Base-by-base conservation (phyloP, 1,284 basidiomycete genomes). In the Ceratobasidium sp. region DNA sequence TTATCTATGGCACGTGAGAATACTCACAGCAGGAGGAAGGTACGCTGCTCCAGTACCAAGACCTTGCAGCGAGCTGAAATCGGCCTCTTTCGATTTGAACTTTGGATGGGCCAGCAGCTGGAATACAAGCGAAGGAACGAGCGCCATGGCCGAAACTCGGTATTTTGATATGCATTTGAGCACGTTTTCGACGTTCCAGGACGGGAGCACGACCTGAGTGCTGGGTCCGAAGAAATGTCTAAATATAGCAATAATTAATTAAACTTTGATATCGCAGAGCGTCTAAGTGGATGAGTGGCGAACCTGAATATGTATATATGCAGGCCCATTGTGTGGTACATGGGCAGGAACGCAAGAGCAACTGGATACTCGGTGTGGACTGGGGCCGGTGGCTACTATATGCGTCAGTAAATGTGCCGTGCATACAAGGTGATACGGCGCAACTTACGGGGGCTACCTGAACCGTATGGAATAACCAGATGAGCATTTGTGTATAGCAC, bases 301-400 rank as follows among this genome's bases (percentile, higher is more conserved):
- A 28, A 77, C 77, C 70, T 84, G 77, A 92, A 85, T 18, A 82
- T 81, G 72, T 84, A 83, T 1, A 81, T 74, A 71, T 89, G 85
- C 21, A 91, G 81, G 3, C 89, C 91, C 76, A 85, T 91, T 0
- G 85, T 82, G 76, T 92, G 91, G 76, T 92, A 87, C 59, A 92
- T 82, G 0, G 92, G 91, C 1, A 92, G 79, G 75, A 88, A 87
- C 0, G 82, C 86, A 34, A 92, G 82, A 2, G 75, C 73, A 2
- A 88, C 78, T 0, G 85, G 84, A 1, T 83, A 82, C 69, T 81
- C 82, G 1, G 84, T 83, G 2, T 82, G 83, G 2, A 79, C 76
- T 18, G 80, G 80, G 18, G 39, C 16, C 3, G 36, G 48, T 14
- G 82, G 82, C 86, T 88, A 18, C n/a, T 32, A 36, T 1, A 26